phyloP scores from a whole-genome alignment of 257 asterid species.

The Nicotiana tomentosiformis region DNA sequence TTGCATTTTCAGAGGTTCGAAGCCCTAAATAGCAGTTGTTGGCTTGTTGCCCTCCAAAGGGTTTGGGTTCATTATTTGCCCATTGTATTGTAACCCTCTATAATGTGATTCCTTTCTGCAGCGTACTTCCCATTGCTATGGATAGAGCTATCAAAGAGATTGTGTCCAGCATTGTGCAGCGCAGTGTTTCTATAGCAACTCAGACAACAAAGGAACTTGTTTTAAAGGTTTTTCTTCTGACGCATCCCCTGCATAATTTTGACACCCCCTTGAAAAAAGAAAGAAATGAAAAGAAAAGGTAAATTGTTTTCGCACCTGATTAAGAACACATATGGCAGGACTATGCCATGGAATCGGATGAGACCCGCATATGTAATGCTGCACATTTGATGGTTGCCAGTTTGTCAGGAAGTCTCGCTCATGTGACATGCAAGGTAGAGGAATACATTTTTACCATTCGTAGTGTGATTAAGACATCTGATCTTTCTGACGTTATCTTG shows the following conservation, averaged over 20 bases:
- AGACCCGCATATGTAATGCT: slow-evolving; percentile 79
- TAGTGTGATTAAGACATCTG: neutral
- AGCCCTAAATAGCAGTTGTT: slow-evolving; percentile 14
- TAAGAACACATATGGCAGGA: slow-evolving; percentile 41
- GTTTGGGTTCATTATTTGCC: neutral
- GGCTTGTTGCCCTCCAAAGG: neutral
- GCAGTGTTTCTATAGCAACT: slow-evolving; percentile 96
- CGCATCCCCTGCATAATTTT: neutral
- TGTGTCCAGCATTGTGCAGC: slow-evolving; percentile 77
- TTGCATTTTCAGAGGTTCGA: slow-evolving; percentile 84
- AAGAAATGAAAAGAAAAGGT: neutral
- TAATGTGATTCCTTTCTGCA: slow-evolving; percentile 31
- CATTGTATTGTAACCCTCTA: neutral
- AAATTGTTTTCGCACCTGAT: neutral
- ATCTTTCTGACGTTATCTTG: neutral
- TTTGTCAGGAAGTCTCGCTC: slow-evolving; percentile 97
- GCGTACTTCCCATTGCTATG: slow-evolving; percentile 88
- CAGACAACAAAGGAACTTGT: slow-evolving; percentile 97
- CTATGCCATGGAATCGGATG: slow-evolving; percentile 96
- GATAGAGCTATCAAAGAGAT: slow-evolving; percentile 94
- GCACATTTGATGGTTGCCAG: slow-evolving; percentile 99
- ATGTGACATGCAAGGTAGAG: slow-evolving; percentile 96
- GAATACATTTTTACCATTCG: neutral
- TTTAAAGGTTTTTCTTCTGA: slow-evolving; percentile 50
- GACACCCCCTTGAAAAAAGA: neutral